Percentiles rank a stretch among this genome's conserved stretches.
phyloP scores from a whole-genome alignment of 139 green algal species.

The Edaphochlamys debaryana region DNA sequence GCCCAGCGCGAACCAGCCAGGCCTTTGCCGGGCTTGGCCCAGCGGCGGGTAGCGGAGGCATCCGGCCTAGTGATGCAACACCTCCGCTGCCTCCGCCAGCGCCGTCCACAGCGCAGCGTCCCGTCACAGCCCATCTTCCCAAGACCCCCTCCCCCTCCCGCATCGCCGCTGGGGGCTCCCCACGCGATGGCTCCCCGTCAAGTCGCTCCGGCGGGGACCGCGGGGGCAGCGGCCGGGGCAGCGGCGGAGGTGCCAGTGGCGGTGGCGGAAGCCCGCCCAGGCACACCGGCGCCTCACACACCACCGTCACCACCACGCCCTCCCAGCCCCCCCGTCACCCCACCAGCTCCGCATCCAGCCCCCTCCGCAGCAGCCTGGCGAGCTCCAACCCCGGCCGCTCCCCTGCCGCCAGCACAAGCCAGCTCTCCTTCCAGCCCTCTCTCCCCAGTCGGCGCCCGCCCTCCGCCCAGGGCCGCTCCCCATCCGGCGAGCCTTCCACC shows the following conservation, averaged over 20 bases:
- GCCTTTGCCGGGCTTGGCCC: neutral
- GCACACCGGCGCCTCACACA: too few species aligned
- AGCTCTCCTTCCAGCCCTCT: conserved; percentile 6
- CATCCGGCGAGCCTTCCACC: too few species aligned
- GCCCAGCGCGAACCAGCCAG: neutral
- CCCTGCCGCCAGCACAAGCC: neutral
- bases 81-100: neutral
- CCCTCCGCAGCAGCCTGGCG: neutral
- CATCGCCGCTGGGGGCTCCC: neutral
- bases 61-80: neutral
- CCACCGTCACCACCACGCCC: too few species aligned
- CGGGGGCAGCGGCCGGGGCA: too few species aligned
- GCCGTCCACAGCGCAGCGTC: neutral
- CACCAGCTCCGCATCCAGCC: too few species aligned
- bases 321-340: too few species aligned
- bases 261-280: too few species aligned
- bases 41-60: conserved; percentile 1
- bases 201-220: too few species aligned
- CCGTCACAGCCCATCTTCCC: neutral
- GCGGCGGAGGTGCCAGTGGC: too few species aligned
- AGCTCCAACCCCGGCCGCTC: neutral
- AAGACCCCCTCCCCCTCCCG: conserved; percentile 2
- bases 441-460: too few species aligned
- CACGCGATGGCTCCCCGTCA: too few species aligned
- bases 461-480: too few species aligned